Evolutionary conservation across 768 basidiomycete genomes (phyloP), one percentile per base, ranked within the genome.

Genomic region (Lactarius indigo): DNA sequence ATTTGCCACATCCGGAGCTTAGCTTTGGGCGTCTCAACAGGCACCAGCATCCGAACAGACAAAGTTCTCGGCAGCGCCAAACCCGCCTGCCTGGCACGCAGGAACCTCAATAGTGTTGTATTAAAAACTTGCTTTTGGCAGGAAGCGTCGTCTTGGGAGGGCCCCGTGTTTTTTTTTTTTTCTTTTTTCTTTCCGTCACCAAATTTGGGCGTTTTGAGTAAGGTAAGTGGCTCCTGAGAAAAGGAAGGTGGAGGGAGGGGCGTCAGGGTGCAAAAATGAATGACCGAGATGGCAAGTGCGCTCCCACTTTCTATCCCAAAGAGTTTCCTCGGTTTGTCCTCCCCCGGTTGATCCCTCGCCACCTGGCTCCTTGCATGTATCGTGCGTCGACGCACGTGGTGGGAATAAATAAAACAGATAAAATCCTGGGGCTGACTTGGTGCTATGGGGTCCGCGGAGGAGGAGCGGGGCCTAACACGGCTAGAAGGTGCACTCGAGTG

Each of bases 401-500:
- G 35, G 44, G 13, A 52, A 61, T 23, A n/a, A 50, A 50, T 13
- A 44, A n/a, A 44, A 44, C 42, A 47, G 10, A 26, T 13, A 39
- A 5, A 39, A 39, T 15, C 37, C 5, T 15, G 23, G 23, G 23
- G 13, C 20, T 23, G 31, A 35, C 18, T 13, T 13, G 28, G 20
- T 37, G 20, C 41, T 59, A 54, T 39, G 30, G 33, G 23, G 30
- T 35, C 57, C 66, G 62, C 63, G 57, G 66, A 59, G 58, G 33
- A 63, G 50, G 33, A 59, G 57, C 62, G 66, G 66, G 61, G 33
- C 57, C 62, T 44, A 64, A 59, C 62, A 64, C 17, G 62, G 62
- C 62, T 42, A 59, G 54, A 68, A 23, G 41, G 41, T 23, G 57
- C 42, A 50, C 62, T 66, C 50, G 57, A 37, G 44, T 50, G 55